A percentile compares a stretch with the other conserved stretches of the same genome.
Conservation (phyloP, 139 green algal species). For the Astrephomene gubernaculifera region DNA sequence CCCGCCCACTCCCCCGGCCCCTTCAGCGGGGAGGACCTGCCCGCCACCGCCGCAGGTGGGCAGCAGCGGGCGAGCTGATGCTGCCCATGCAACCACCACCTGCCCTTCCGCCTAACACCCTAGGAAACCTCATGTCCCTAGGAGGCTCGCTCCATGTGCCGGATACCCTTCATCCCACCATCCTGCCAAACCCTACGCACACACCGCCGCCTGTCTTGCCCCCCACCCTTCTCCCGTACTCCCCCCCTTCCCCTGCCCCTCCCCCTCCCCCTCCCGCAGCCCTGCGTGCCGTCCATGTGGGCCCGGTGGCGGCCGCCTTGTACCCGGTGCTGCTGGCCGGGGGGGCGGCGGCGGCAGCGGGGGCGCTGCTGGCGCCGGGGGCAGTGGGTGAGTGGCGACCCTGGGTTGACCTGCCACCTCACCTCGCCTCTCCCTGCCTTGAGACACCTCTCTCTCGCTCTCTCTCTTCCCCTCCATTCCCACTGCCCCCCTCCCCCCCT, state of each 20-base stretch:
- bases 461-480: neutral
- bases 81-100: no score
- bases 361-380: neutral
- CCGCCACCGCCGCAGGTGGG: no score
- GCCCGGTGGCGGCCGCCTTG: neutral
- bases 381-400: neutral
- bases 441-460: no score
- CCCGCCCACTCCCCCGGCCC: no score
- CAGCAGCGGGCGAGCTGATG: no score
- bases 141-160: no score
- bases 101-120: no score
- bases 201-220: neutral
- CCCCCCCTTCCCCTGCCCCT: neutral
- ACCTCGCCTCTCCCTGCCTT: neutral
- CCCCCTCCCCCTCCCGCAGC: neutral
- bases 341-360: neutral
- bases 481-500: neutral
- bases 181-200: no score
- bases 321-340: neutral
- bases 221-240: neutral
- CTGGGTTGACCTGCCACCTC: neutral
- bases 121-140: no score
- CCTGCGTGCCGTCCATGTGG: slow-evolving; percentile 14
- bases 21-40: no score
- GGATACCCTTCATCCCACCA: neutral